Evolutionary conservation across 2,329 filamentous ascomycete species (phyloP).

Genomic region (Epichloe glyceriae): DNA sequence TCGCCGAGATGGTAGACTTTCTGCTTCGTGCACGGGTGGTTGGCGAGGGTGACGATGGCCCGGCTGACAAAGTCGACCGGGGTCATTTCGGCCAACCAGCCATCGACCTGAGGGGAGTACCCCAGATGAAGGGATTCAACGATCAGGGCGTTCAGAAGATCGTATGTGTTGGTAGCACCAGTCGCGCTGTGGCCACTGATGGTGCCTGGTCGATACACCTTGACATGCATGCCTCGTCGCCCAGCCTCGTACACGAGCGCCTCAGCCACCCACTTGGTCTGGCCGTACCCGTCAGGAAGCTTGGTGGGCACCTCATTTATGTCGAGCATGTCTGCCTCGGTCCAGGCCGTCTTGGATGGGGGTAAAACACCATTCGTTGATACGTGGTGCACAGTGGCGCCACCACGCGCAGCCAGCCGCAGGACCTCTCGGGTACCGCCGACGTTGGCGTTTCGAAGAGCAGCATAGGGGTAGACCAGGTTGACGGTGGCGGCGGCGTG

Average conservation of each 20-base stretch:
- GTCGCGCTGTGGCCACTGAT: slow-evolving; percentile 66
- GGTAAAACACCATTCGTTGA: slow-evolving; percentile 73
- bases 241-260: slow-evolving; percentile 59
- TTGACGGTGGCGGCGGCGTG: slow-evolving; percentile 71
- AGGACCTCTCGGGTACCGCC: slow-evolving; percentile 67
- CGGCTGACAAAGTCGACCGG: slow-evolving; percentile 71
- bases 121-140: slow-evolving; percentile 67
- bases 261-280: slow-evolving; percentile 74
- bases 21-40: slow-evolving; percentile 48
- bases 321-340: slow-evolving; percentile 53
- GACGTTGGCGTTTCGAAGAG: slow-evolving; percentile 60
- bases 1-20: slow-evolving; percentile 64
- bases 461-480: slow-evolving; percentile 69
- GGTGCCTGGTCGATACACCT: slow-evolving; percentile 61
- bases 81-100: slow-evolving; percentile 74
- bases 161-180: slow-evolving; percentile 66
- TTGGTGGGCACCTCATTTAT: slow-evolving; percentile 57
- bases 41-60: slow-evolving; percentile 57
- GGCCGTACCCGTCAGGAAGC: slow-evolving; percentile 60
- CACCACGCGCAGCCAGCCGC: slow-evolving; percentile 52
- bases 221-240: slow-evolving; percentile 54
- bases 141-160: slow-evolving; percentile 62
- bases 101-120: slow-evolving; percentile 54
- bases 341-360: slow-evolving; percentile 55
- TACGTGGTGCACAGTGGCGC: slow-evolving; percentile 63